Percentiles rank a stretch among this genome's conserved stretches.
Conservation (phyloP, 1,139 yeast genomes). For the Pichia sp. region DNA sequence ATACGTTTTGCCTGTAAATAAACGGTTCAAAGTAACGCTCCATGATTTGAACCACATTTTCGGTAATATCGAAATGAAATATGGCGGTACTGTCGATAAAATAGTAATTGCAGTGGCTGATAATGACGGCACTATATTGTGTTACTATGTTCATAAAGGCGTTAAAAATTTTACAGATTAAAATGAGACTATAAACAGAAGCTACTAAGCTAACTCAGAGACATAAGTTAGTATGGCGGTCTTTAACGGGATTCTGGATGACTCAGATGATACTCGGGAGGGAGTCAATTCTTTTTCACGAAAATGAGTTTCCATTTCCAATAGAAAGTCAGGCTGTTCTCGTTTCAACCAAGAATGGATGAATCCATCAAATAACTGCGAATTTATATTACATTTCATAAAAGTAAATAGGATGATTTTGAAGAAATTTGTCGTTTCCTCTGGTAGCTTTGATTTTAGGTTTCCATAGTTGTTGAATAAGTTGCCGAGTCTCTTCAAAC, state of each 20-base stretch:
- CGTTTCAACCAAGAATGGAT: slow-evolving; percentile 30
- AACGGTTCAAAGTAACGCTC: slow-evolving; percentile 25
- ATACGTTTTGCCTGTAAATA: slow-evolving; percentile 17
- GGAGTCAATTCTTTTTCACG: too few species aligned
- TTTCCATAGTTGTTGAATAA: slow-evolving; percentile 4
- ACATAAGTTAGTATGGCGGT: too few species aligned
- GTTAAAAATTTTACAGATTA: slow-evolving; percentile 30
- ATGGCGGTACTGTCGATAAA: slow-evolving; percentile 26
- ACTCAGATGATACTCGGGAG: too few species aligned
- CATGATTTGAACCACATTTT: slow-evolving; percentile 19
- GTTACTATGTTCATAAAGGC: slow-evolving; percentile 57
- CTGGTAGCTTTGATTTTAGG: slow-evolving; percentile 1
- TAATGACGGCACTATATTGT: slow-evolving; percentile 60
- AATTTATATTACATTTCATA: slow-evolving; percentile 27
- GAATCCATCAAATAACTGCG: slow-evolving; percentile 34
- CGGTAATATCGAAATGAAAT: slow-evolving; percentile 14
- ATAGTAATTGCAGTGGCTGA: slow-evolving; percentile 50
- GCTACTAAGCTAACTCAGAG: too few species aligned
- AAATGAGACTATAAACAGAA: too few species aligned
- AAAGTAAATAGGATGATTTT: slow-evolving; percentile 36
- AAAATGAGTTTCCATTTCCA: too few species aligned
- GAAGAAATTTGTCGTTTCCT: slow-evolving; percentile 21
- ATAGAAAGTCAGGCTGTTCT: slow-evolving; percentile 23
- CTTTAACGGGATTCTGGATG: too few species aligned
- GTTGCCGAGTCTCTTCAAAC: slow-evolving; percentile 31